Evolutionary conservation across 2,329 filamentous ascomycete species (phyloP), one percentile per base, ranked within the genome.

Genomic region (Chaetomium sp.): DNA sequence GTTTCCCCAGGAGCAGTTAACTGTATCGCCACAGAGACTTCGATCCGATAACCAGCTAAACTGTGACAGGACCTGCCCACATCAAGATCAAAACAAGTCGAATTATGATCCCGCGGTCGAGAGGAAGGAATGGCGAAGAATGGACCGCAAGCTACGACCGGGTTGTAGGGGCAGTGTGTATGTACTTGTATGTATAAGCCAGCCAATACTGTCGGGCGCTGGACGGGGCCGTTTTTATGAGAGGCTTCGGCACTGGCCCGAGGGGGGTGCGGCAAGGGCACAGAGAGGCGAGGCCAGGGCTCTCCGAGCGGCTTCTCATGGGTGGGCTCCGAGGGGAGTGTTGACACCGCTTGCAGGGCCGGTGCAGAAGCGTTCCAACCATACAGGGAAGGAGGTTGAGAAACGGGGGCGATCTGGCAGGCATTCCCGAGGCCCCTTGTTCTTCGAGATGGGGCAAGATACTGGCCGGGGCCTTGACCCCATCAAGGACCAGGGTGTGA

Each of bases 361-460:
- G 73, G 72, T 73, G 74, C 72, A 75, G 75, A 78, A 76, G 76
- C 77, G 75, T 78, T 77, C 77, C 76, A 76, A 76, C 80, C 79
- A 73, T 76, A 79, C 78, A 80, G 76, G 80, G 80, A 81, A 82
- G 80, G 79, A 81, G 80, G 77, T 75, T 73, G 72, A 74, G 72
- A 67, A 69, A 73, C 72, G 73, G 69, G 70, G 72, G 71, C 72
- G 75, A 77, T 77, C 75, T 77, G 72, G 74, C 73, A 72, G 72
- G 69, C 69, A 72, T 66, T 65, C 67, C 68, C 71, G 70, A 66
- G 66, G 68, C 55, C 65, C 38, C 68, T 47, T 67, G 66, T 67
- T 68, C 64, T 67, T 71, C 66, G 62, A 69, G 67, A 73, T 71
- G 71, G 70, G 67, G 66, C 65, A 65, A 63, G 66, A 66, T 66